phyloP scores from a whole-genome alignment of 352 stramenopile species.

The Globisporangium splendens region DNA sequence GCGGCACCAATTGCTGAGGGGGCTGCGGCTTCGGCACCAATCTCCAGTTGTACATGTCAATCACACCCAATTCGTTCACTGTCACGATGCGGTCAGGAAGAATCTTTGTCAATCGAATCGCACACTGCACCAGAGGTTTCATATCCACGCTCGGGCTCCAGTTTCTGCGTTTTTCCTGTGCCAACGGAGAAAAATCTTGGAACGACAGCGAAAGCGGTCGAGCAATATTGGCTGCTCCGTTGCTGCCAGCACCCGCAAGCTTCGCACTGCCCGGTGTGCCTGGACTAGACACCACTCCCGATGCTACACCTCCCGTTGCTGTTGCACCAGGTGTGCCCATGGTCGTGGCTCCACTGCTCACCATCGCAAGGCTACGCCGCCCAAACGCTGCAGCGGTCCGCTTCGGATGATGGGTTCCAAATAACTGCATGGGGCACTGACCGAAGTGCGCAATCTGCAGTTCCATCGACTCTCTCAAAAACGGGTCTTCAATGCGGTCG shows the following conservation, averaged over 20 bases:
- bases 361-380: slow-evolving; percentile 13
- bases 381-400: slow-evolving; percentile 34
- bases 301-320: background rate
- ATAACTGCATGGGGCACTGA: slow-evolving; percentile 96
- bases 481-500: slow-evolving; percentile 94
- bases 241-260: background rate
- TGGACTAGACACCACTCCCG: slow-evolving; percentile 10
- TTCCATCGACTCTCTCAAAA: slow-evolving; percentile 92
- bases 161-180: slow-evolving; percentile 51
- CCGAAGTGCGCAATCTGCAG: slow-evolving; percentile 99
- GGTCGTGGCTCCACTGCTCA: slow-evolving; percentile 4
- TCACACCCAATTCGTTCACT: slow-evolving; percentile 79
- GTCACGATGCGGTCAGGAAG: slow-evolving; percentile 72
- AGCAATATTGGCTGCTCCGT: slow-evolving; percentile 24
- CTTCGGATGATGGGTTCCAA: slow-evolving; percentile 69
- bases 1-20: background rate
- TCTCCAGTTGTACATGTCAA: slow-evolving; percentile 87
- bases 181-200: slow-evolving; percentile 42
- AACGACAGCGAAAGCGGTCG: slow-evolving; percentile 66
- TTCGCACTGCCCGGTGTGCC: slow-evolving; percentile 1
- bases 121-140: slow-evolving; percentile 53
- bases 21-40: slow-evolving; percentile 49
- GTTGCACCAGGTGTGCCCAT: slow-evolving; percentile 5
- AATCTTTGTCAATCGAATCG: slow-evolving; percentile 66
- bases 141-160: slow-evolving; percentile 62